These are phyloP conservation scores for Inga laurina DNA, from an alignment of 306 rosid species.

Conservation along the genomic window DNA sequence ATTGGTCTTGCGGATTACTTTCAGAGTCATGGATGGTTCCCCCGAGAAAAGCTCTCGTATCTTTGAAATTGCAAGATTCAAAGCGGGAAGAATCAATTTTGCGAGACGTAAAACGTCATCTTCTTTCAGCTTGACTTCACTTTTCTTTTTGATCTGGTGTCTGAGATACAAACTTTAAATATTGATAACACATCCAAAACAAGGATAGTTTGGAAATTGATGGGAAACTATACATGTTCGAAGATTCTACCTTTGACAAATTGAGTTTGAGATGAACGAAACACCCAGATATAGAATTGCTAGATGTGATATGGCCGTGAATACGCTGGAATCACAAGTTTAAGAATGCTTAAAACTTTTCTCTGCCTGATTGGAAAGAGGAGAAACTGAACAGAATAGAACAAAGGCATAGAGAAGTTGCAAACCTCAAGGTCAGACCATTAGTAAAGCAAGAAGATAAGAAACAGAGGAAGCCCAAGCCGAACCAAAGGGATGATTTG, in stretches of 20 bases:
- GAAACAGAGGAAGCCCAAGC: conserved; percentile 63
- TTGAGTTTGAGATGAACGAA: conserved; percentile 73
- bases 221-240: not conserved
- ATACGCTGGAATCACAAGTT: conserved; percentile 52
- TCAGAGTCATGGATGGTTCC: conserved; percentile 85
- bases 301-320: conserved; percentile 68
- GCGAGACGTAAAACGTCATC: conserved; percentile 68
- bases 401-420: not conserved
- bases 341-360: conserved; percentile 3
- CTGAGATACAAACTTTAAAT: conserved; percentile 42
- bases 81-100: conserved; percentile 62
- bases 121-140: conserved; percentile 61
- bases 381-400: not conserved
- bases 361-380: not conserved
- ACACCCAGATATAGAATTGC: conserved; percentile 63
- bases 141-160: conserved; percentile 41
- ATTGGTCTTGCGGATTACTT: conserved; percentile 47
- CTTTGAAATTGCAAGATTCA: conserved; percentile 66
- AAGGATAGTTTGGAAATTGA: not conserved
- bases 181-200: conserved; percentile 1
- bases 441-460: conserved; percentile 69
- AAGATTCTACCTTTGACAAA: conserved; percentile 60
- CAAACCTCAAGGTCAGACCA: conserved; percentile 68
- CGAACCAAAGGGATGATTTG: conserved; percentile 85
- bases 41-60: conserved; percentile 70